These are phyloP conservation scores for Chlorella sorokiniana DNA, from an alignment of 139 green algal species.

Conservation along the genomic window DNA sequence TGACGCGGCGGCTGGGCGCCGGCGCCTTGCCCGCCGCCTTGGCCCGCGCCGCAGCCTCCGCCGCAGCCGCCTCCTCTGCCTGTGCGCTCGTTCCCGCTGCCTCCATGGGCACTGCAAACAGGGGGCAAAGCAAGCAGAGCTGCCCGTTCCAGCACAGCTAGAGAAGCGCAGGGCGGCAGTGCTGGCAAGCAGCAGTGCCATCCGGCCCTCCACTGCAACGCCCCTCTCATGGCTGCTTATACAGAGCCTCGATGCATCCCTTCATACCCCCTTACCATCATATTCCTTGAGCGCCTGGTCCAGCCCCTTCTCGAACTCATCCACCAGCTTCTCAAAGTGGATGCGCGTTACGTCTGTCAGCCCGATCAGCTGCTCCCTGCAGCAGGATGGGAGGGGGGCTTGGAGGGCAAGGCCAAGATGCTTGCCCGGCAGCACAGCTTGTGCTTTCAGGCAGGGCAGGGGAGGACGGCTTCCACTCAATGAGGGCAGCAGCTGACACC, in stretches of 20 bases:
- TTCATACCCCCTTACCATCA: not conserved
- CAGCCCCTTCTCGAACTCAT: slow-evolving; percentile 85
- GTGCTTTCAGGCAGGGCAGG: too few species aligned
- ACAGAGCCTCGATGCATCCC: too few species aligned
- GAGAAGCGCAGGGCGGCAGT: too few species aligned
- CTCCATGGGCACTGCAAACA: slow-evolving; percentile 9
- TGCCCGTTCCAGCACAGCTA: too few species aligned
- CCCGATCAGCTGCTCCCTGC: slow-evolving; percentile 85
- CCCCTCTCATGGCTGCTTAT: too few species aligned
- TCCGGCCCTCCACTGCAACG: too few species aligned
- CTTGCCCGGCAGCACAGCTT: too few species aligned
- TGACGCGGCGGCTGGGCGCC: not conserved
- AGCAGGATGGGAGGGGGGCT: too few species aligned
- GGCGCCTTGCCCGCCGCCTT: slow-evolving; percentile 12
- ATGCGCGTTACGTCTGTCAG: slow-evolving; percentile 86
- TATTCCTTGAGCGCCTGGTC: slow-evolving; percentile 56
- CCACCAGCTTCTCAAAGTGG: slow-evolving; percentile 89
- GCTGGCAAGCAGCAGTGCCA: too few species aligned
- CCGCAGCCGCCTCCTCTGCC: not conserved
- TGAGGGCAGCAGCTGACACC: too few species aligned
- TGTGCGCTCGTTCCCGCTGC: not conserved
- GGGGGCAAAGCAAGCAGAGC: not conserved
- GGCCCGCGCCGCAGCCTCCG: not conserved
- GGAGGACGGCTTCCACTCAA: too few species aligned
- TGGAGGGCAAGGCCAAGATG: too few species aligned